Base-by-base conservation (phyloP, 306 rosid species). In the Carpinus viminea region DNA sequence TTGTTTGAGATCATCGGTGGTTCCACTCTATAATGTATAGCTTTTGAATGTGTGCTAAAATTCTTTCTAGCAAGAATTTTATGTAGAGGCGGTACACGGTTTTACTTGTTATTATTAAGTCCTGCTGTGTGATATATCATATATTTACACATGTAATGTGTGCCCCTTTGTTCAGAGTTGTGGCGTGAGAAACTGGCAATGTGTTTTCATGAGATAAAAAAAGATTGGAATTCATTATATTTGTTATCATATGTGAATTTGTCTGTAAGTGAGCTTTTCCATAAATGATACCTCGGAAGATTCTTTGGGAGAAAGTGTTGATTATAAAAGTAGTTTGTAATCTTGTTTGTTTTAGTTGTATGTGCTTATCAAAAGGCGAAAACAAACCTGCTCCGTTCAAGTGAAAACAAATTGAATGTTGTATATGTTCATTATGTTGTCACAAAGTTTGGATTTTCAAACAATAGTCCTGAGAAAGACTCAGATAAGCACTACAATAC, bases 1-100 rank as follows among this genome's bases (percentile, higher is more conserved):
- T 91, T 59, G 70, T 52, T 72, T 92, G 86, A 89, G 77, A 77
- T 13, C 47, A 52, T 56, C 64, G 48, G 73, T 50, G 11, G 24
- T 74, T 76, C 69, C 54, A 21, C 15, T 54, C 55, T 43, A 26
- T 53, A 28, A 62, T 86, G 83, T 74, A 79, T 66, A 84, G 84
- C 66, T 75, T 48, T 65, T 47, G 8, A 38, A 34, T 57, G 50
- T 57, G 50, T 34, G 24, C 62, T 0, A 8, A 17, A 8, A 17
- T 24, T 21, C 71, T 18, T 76, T 26, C 6, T 31, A 13, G 20
- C 75, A 17, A 41, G 34, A 17, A 34, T 61, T 64, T 70, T 62
- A n/a, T 61, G 24, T 74, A 59, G 78, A 73, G 81, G 65, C 47
- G 52, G 48, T 74, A 2, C 46, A 73, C 46, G 16, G 70, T 47